Base-by-base conservation (phyloP, 495 filamentous ascomycete species). In the Stereocaulon alpinum region DNA sequence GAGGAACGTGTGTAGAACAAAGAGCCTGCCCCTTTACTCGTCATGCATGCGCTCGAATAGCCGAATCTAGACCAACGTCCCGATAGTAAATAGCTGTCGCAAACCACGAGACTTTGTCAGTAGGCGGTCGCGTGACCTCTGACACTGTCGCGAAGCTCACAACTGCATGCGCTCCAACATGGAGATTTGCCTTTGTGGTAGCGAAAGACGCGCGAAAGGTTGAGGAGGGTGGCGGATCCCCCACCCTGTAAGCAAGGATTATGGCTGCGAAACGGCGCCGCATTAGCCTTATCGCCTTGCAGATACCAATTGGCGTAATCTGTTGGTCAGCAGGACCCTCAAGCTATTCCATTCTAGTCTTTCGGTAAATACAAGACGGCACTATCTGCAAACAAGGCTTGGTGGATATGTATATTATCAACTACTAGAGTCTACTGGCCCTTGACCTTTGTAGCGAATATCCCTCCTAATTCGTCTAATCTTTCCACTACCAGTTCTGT, bases 381-480 rank as follows among this genome's bases (percentile, higher is more conserved):
- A 37, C 12, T 37, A 12, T 37, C 9, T 6, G 32, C 32, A 37
- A 6, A 37, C 34, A 37, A 37, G 34, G 34, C 24, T 22, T 27
- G 20, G 10, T 6, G 2, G 2, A 24, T 22, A 24, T 22, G n/a
- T 24, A 24, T 14, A 24, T 49, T 49, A 6, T 29, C 30, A 51
- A n/a, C 32, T 51, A 34, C 29, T 30, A 51, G 48, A n/a, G 17
- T 7, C 22, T 29, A n/a, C 48, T 4, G 20, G 27, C n/a, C 14
- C 59, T 18, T 43, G 29, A 1, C 52, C 30, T 37, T 32, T 50
- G 34, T 64, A 64, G 24, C 53, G 34, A 12, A 64, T 56, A 53
- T 65, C 56, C 10, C 60, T 67, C 49, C 74, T 51, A 55, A 74
- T 65, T 59, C 66, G 71, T 60, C 72, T 67, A 6, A 70, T 59